Evolutionary conservation across 306 rosid species (phyloP), one percentile per base, ranked within the genome.

Genomic region (Fagus sylvatica): DNA sequence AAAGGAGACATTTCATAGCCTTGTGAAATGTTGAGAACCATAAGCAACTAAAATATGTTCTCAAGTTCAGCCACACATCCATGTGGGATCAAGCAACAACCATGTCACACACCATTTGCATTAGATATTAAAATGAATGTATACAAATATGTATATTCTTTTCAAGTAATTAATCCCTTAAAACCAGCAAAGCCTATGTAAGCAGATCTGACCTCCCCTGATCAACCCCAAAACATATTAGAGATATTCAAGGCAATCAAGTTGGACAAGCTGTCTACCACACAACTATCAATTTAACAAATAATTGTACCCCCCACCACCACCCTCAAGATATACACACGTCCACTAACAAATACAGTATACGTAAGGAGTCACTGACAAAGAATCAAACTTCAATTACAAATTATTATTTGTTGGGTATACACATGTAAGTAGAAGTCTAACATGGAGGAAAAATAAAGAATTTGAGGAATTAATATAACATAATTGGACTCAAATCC

Each of bases 181-280:
- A 74, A 30, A 28, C 57, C 34, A 76, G 48, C 4, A 33, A 54
- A 37, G 55, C 60, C 56, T 59, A 36, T 55, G 73, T 15, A n/a
- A 74, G 61, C 72, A 73, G 83, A 83, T 83, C 59, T 37, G 53
- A 61, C 60, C 82, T 80, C 33, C 65, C 84, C 79, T 57, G 0
- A 69, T 7, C 34, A 54, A 41, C 5, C 12, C 33, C 59, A 11
- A 28, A 28, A 0, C 32, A 41, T 16, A 61, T 11, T 48, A 72
- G 3, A 65, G 68, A 40, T 5, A 60, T 15, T 56, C 68, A 2
- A 39, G 12, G 43, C 42, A 43, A 40, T 59, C 11, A 53, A 32
- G 54, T 49, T 54, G 46, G 4, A 72, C 72, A 57, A 70, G 83
- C 75, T 66, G 69, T 75, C 72, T 32, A 57, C 33, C 36, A 72